phyloP scores from a whole-genome alignment of 1,139 yeast species.

The Debaryomyces coudertii region DNA sequence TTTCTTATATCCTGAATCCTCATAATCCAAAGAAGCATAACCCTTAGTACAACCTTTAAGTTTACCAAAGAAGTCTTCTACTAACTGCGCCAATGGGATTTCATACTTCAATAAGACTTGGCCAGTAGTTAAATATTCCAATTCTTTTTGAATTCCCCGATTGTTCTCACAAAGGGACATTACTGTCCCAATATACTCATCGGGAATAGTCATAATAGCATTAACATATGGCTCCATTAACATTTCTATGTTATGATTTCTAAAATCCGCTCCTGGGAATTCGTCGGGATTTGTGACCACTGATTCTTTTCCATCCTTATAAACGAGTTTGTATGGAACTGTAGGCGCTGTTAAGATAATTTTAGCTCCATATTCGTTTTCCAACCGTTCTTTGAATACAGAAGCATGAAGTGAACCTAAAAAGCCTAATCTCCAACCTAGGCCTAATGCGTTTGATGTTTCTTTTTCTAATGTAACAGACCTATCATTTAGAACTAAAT shows the following conservation, averaged over 20 bases:
- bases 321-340: slow-evolving; percentile 81
- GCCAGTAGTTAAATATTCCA: slow-evolving; percentile 77
- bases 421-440: slow-evolving; percentile 97
- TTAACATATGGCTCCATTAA: slow-evolving; percentile 89
- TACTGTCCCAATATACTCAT: slow-evolving; percentile 84
- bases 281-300: slow-evolving; percentile 88
- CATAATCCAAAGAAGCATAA: slow-evolving; percentile 92
- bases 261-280: slow-evolving; percentile 65
- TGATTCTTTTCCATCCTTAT: slow-evolving; percentile 62
- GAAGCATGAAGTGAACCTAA: slow-evolving; percentile 94
- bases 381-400: slow-evolving; percentile 88
- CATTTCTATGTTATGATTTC: slow-evolving; percentile 52
- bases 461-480: slow-evolving; percentile 89
- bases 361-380: slow-evolving; percentile 91
- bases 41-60: slow-evolving; percentile 89
- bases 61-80: slow-evolving; percentile 94
- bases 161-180: slow-evolving; percentile 83
- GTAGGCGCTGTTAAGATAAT: slow-evolving; percentile 94
- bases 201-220: slow-evolving; percentile 89
- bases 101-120: slow-evolving; percentile 81
- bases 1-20: slow-evolving; percentile 82
- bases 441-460: slow-evolving; percentile 92
- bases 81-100: slow-evolving; percentile 84
- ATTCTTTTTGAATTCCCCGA: slow-evolving; percentile 80
- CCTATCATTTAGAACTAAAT: slow-evolving; percentile 86